A percentile compares a stretch with the other conserved stretches of the same genome.
These are phyloP conservation scores for Trifolium pratense DNA, from an alignment of 306 rosid genomes.

Conservation along the genomic window DNA sequence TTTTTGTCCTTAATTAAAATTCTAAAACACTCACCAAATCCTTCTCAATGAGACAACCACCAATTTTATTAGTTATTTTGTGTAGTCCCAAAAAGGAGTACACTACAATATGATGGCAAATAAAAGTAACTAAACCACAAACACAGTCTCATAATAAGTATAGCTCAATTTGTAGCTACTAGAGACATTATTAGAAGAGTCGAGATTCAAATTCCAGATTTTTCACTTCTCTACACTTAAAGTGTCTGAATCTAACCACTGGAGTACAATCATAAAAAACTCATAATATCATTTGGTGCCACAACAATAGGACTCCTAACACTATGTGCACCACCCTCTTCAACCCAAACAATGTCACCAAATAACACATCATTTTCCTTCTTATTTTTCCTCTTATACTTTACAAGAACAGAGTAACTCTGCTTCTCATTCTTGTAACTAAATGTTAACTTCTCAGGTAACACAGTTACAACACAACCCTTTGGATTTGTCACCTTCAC, in stretches of 20 bases:
- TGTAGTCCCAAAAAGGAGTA: background rate
- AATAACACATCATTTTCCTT: slow-evolving; percentile 18
- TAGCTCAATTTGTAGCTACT: too few relatives aligned
- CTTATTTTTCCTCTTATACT: slow-evolving; percentile 4
- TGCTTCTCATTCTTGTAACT: slow-evolving; percentile 47
- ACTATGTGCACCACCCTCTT: slow-evolving; percentile 35
- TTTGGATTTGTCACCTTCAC: slow-evolving; percentile 45
- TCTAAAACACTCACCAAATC: background rate
- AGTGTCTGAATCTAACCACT: too few relatives aligned
- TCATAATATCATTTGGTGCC: slow-evolving; percentile 24
- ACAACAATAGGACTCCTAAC: slow-evolving; percentile 56
- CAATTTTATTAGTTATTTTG: slow-evolving; percentile 15
- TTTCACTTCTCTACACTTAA: too few relatives aligned
- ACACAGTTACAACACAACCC: slow-evolving; percentile 48
- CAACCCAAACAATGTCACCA: slow-evolving; percentile 51
- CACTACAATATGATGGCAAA: background rate
- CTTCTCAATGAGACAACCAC: slow-evolving; percentile 8
- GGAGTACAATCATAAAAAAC: background rate
- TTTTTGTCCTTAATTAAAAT: slow-evolving; percentile 17
- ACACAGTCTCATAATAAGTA: too few relatives aligned
- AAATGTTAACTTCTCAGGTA: slow-evolving; percentile 46
- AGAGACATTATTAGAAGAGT: too few relatives aligned
- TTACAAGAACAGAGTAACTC: slow-evolving; percentile 44
- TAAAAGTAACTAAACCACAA: background rate
- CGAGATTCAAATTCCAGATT: too few relatives aligned